Evolutionary conservation across 257 asterid genomes (phyloP), one percentile per base, ranked within the genome.

Genomic region (Rhazya stricta): DNA sequence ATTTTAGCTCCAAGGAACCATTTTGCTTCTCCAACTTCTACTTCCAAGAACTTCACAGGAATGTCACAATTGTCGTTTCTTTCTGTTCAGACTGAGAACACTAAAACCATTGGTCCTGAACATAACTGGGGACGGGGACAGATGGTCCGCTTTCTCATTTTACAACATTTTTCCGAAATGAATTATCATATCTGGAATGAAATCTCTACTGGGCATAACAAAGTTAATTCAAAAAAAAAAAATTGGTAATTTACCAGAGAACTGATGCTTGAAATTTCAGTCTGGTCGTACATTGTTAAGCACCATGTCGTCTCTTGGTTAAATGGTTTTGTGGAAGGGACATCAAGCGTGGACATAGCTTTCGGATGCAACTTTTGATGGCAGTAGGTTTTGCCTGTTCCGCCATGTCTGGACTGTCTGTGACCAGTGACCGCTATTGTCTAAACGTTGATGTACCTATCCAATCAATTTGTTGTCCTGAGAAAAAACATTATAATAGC

Each of bases 391-490:
- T 60, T 29, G 67, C 69, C 43, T 32, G 13, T 39, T n/a, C 51
- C 1, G 42, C 76, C 62, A 74, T 62, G 62, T 46, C 67, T 67
- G 79, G 43, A 48, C 57, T 27, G 54, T 18, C 57, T 27, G 54
- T 18, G 58, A 67, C 13, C 0, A 41, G 45, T n/a, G 79, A 56
- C 69, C 8, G 12, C 15, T 39, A 2, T 4, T 23, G 9, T 43
- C 61, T 12, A 62, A 39, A 39, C 43, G 43, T n/a, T 23, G 46
- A 13, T 37, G 76, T 73, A 73, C 27, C 72, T 18, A 76, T 37
- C 56, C 45, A 76, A 77, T 72, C 76, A n/a, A 32, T 69, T 42
- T 30, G 71, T 48, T 69, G 76, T 69, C 62, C 46, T 41, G 18
- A 23, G 21, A 68, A 50, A n/a, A 67, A 57, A 69, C 79, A 69